Conservation (phyloP, 306 rosid species). For the Cyclanthera cordifolia region DNA sequence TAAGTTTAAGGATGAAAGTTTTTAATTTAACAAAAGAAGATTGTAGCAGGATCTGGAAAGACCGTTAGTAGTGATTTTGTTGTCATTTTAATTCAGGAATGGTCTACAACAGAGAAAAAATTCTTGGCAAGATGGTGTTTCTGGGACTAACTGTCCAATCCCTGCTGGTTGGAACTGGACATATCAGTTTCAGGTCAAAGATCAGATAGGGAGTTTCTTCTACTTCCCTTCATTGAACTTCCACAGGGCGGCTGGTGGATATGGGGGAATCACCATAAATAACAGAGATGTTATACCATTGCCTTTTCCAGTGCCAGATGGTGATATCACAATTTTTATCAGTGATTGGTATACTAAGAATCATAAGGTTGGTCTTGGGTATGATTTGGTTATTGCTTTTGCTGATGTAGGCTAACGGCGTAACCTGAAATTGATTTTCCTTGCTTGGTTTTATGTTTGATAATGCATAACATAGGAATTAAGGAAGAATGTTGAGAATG, state of each 20-base stretch:
- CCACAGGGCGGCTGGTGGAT: slow-evolving; percentile 90
- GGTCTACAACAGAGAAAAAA: slow-evolving; percentile 78
- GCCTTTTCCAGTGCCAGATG: slow-evolving; percentile 79
- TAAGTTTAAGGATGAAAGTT: neutral
- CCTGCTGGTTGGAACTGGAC: slow-evolving; percentile 99
- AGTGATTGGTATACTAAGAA: slow-evolving; percentile 79
- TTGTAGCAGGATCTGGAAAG: neutral
- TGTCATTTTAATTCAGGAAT: slow-evolving; percentile 42
- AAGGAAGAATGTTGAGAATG: slow-evolving; percentile 55
- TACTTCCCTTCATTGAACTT: slow-evolving; percentile 79
- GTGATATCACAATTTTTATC: slow-evolving; percentile 67
- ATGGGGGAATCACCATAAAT: slow-evolving; percentile 72
- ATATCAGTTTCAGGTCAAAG: slow-evolving; percentile 84
- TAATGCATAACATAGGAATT: slow-evolving; percentile 42
- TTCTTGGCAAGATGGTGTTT: slow-evolving; percentile 94
- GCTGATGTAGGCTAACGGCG: neutral
- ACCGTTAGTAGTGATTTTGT: neutral
- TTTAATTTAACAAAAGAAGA: neutral
- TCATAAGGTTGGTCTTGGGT: slow-evolving; percentile 47
- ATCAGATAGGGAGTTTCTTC: slow-evolving; percentile 94
- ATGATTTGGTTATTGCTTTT: neutral
- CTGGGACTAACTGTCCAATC: slow-evolving; percentile 92
- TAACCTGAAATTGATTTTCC: slow-evolving; percentile 3
- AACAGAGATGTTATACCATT: slow-evolving; percentile 63
- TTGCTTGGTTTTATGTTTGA: slow-evolving; percentile 16